phyloP scores from a whole-genome alignment of 169 alveolate genomes.

The Plasmodium gallinaceum region DNA sequence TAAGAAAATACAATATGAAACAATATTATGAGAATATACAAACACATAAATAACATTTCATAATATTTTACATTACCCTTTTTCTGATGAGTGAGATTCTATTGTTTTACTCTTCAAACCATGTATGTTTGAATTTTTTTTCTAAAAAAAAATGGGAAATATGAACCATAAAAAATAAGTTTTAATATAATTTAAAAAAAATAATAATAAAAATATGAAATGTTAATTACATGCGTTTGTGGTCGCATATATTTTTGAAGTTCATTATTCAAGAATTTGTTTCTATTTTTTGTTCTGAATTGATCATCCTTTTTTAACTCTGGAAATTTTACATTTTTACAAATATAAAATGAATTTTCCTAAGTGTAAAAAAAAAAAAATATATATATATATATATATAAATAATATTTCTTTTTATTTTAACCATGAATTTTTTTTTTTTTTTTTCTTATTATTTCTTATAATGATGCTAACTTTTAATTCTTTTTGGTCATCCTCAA shows the following conservation, averaged over 20 bases:
- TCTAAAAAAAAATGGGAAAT: constrained; percentile 7
- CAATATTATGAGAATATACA: background rate
- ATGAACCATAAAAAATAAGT: background rate
- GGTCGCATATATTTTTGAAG: constrained; percentile 40
- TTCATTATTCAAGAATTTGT: constrained; percentile 22
- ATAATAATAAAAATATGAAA: background rate
- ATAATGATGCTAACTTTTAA: constrained; percentile 13
- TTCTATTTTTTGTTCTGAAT: background rate
- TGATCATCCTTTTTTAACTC: constrained; percentile 5
- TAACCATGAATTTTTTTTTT: background rate
- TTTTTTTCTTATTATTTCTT: background rate
- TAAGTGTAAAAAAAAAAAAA: background rate
- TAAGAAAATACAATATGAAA: background rate
- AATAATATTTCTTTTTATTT: background rate
- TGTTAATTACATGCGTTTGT: background rate
- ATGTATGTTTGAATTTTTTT: constrained; percentile 16
- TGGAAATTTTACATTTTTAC: constrained; percentile 61
- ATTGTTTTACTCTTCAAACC: constrained; percentile 37
- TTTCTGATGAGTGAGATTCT: constrained; percentile 29
- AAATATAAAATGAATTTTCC: constrained; percentile 45
- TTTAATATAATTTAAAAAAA: background rate
- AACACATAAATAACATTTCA: background rate
- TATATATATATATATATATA: background rate
- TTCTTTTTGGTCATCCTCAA: constrained; percentile 35
- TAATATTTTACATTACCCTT: constrained; percentile 29